Conservation (phyloP, 2,329 filamentous ascomycete species). For the Intubia oerlemansii region DNA sequence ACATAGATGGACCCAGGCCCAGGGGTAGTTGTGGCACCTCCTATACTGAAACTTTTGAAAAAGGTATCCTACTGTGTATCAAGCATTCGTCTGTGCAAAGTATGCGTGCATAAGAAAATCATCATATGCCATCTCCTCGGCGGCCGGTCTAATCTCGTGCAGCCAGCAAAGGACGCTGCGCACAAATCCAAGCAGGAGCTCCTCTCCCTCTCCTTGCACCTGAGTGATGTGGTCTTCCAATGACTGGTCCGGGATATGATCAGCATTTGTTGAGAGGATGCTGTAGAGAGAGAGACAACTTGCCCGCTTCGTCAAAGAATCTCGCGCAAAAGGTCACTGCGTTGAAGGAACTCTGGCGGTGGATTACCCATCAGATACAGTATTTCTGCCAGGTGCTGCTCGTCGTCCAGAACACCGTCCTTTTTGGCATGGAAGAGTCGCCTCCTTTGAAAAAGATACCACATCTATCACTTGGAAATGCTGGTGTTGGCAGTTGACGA, state of each 20-base stretch:
- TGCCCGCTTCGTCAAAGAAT: neutral
- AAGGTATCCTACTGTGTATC: too few relatives aligned
- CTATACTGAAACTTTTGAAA: too few relatives aligned
- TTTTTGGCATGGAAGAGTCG: neutral
- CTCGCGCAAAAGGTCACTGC: neutral
- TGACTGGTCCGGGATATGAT: neutral
- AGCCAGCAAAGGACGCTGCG: neutral
- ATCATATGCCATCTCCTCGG: slow-evolving; percentile 1
- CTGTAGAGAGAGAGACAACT: too few relatives aligned
- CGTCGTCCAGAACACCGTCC: neutral
- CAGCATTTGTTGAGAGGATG: too few relatives aligned
- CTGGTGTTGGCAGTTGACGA: neutral
- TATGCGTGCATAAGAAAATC: slow-evolving; percentile 1
- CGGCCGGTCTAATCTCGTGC: neutral
- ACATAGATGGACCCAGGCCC: too few relatives aligned
- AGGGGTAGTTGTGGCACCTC: too few relatives aligned
- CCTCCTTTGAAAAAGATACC: neutral
- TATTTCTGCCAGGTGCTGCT: neutral
- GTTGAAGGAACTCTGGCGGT: neutral
- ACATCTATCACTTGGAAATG: too few relatives aligned
- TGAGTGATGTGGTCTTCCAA: neutral
- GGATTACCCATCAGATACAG: slow-evolving; percentile 1
- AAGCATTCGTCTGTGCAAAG: neutral
- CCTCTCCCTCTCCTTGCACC: neutral
- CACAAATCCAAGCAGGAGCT: slow-evolving; percentile 1